phyloP scores from a whole-genome alignment of 805 yeast species.

The Metschnikowia rubicola region DNA sequence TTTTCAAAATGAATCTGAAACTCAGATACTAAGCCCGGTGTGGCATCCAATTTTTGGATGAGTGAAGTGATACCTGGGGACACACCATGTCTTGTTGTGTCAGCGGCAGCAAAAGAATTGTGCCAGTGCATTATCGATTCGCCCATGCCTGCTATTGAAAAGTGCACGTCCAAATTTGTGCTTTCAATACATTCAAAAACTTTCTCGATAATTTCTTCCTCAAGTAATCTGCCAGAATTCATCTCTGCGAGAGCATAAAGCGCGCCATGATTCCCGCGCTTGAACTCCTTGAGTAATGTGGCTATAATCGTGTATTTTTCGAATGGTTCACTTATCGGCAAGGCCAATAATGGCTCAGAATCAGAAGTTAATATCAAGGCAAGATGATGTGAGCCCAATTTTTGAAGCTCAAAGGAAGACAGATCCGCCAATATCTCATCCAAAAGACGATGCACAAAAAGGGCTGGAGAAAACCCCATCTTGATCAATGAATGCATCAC shows the following conservation, averaged over 20 bases:
- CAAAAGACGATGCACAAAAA: conserved; percentile 32
- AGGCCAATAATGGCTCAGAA: background rate
- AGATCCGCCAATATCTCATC: conserved; percentile 35
- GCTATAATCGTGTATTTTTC: background rate
- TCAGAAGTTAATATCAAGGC: background rate
- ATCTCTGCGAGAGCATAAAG: conserved; percentile 13
- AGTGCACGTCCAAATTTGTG: background rate
- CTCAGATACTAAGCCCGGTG: conserved; percentile 8
- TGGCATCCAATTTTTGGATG: conserved; percentile 7
- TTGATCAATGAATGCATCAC: conserved; percentile 17
- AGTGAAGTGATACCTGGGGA: background rate
- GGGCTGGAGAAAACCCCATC: conserved; percentile 23
- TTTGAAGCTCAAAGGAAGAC: conserved; percentile 33
- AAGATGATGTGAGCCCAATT: conserved; percentile 41
- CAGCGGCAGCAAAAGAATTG: background rate
- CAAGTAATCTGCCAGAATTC: background rate
- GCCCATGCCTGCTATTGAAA: background rate
- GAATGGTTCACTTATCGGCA: background rate
- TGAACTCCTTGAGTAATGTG: background rate
- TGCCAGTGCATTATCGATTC: conserved; percentile 12
- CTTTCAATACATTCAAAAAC: background rate
- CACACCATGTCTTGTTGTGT: background rate
- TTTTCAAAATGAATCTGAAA: conserved; percentile 16
- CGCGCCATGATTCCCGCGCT: background rate
- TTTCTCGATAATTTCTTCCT: background rate